These are phyloP conservation scores for Anisodus tanguticus DNA, from an alignment of 257 asterid genomes.

Conservation along the genomic window DNA sequence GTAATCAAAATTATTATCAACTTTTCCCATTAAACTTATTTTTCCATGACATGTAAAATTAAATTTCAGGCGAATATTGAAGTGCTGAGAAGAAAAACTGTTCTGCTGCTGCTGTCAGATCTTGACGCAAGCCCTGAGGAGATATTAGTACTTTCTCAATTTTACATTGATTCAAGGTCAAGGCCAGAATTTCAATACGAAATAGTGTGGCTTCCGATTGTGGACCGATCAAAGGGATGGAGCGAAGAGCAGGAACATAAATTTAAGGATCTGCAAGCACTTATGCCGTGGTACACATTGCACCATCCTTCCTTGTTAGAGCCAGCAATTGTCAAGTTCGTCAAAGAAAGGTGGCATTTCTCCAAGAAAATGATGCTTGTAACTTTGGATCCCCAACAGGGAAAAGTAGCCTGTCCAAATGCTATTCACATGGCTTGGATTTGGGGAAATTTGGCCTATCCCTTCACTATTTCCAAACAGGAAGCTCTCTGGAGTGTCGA, in stretches of 20 bases:
- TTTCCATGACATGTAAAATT: constrained; percentile 47
- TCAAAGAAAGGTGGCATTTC: constrained; percentile 69
- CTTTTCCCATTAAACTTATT: neutral
- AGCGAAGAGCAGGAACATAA: constrained; percentile 43
- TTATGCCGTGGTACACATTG: constrained; percentile 85
- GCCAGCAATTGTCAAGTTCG: constrained; percentile 65
- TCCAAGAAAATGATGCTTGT: constrained; percentile 73
- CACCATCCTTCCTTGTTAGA: constrained; percentile 63
- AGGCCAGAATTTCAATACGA: constrained; percentile 60
- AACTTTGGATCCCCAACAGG: constrained; percentile 71
- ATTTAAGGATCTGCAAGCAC: constrained; percentile 51
- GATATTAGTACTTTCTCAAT: constrained; percentile 50
- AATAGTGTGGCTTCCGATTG: constrained; percentile 78
- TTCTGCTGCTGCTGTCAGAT: constrained; percentile 71
- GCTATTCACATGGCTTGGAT: constrained; percentile 78
- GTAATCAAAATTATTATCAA: too few relatives aligned
- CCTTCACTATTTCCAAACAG: constrained; percentile 60
- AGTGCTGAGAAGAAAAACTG: constrained; percentile 63
- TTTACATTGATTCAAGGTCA: constrained; percentile 52
- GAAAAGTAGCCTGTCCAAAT: constrained; percentile 58
- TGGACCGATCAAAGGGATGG: constrained; percentile 45
- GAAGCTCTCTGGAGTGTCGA: constrained; percentile 60
- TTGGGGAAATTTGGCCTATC: constrained; percentile 82
- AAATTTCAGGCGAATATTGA: constrained; percentile 40
- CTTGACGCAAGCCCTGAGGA: constrained; percentile 64